Evolutionary conservation across 805 yeast species (phyloP), one percentile per base, ranked within the genome.

Genomic region (Nakazawaea pomicola): DNA sequence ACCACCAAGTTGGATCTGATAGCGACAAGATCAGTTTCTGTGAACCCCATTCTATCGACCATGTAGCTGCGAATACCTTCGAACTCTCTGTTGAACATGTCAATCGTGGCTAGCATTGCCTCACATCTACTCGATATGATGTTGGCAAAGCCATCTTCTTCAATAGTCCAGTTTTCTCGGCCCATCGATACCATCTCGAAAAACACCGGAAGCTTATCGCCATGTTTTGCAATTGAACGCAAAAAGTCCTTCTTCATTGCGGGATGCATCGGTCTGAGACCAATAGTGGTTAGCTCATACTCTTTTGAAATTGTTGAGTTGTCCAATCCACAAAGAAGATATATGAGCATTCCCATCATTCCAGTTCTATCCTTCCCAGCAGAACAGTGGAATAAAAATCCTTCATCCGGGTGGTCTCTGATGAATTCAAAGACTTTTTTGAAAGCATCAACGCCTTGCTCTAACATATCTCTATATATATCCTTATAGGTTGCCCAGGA

Each of bases 311-410:
- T 68, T 1, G 78, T 74, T 48, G 76, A 74, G 10, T 69, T 66
- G 45, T 82, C 87, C 3, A 86, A 85, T 0, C 85, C 90, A 4
- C 74, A 61, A 7, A 84, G 55, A 15, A 77, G 61, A 33, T 86
- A 64, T 4, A 86, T 64, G 46, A 87, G 57, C 78, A 87, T 83
- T 2, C 80, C 73, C 48, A 83, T 55, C 11, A 85, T 68, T 0
- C 95, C 95, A 0, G 95, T 86, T 33, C 95, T 71, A 56, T 87
- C 95, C 57, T 86, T 87, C 2, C 95, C 95, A 1, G 91, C 91
- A 4, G 90, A 76, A 60, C 95, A 87, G 55, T 85, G 91, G 57
- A 80, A 76, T 8, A 82, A 59, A 44, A 87, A 61, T 2, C 75
- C 72, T 16, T 61, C 64, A n/a, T 62, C 57, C 3, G 77, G 71